Percentiles rank a stretch among this genome's conserved stretches.
These are phyloP conservation scores for Saitozyma sp. DNA, from an alignment of 768 basidiomycete genomes.

Conservation along the genomic window DNA sequence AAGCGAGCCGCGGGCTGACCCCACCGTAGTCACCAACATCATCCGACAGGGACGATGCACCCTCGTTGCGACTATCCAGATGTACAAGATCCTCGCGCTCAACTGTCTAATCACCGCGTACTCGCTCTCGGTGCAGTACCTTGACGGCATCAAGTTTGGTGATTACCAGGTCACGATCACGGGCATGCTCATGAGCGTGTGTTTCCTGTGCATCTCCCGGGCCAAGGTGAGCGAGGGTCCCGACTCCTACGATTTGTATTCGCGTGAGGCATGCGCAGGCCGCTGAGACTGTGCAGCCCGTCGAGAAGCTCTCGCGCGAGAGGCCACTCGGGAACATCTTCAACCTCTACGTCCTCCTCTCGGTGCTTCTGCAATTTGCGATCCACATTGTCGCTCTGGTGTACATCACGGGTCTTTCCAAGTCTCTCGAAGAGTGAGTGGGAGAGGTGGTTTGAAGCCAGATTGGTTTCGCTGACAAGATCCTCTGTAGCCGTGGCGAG, in stretches of 20 bases:
- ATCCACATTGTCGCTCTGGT: slow-evolving; percentile 86
- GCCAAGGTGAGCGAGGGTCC: slow-evolving; percentile 70
- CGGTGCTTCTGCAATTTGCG: slow-evolving; percentile 88
- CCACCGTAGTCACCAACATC: slow-evolving; percentile 80
- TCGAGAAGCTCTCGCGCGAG: slow-evolving; percentile 90
- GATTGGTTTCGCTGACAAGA: no score
- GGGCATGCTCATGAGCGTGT: slow-evolving; percentile 95
- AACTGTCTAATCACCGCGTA: slow-evolving; percentile 99
- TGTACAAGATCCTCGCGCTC: slow-evolving; percentile 98
- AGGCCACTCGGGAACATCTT: slow-evolving; percentile 94
- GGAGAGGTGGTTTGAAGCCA: no score
- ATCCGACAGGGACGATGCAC: slow-evolving; percentile 98
- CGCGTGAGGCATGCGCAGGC: background rate
- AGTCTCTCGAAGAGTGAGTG: slow-evolving; percentile 66
- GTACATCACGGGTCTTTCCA: slow-evolving; percentile 87
- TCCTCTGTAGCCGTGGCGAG: background rate
- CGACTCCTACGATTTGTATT: background rate
- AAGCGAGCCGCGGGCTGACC: background rate
- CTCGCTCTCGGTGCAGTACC: slow-evolving; percentile 92
- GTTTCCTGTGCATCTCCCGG: slow-evolving; percentile 96
- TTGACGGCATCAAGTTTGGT: slow-evolving; percentile 98
- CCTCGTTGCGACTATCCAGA: slow-evolving; percentile 96
- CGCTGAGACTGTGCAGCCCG: slow-evolving; percentile 63
- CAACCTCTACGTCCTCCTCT: slow-evolving; percentile 90
- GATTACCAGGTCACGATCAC: slow-evolving; percentile 98